These are phyloP conservation scores for Agaricus subrufescens DNA, from an alignment of 768 basidiomycete species.

Conservation along the genomic window DNA sequence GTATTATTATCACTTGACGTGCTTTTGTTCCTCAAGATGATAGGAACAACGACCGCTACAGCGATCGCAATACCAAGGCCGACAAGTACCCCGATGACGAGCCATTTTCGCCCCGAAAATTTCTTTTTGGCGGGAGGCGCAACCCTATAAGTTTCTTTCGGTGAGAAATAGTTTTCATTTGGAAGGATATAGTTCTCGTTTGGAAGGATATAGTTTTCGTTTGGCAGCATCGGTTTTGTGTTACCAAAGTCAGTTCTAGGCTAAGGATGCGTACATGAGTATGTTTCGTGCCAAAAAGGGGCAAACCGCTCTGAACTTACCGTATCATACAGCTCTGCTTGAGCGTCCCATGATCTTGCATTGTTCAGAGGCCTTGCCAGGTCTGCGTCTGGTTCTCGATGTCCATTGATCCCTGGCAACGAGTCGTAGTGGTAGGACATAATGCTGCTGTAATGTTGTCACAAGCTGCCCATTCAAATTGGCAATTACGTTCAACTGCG, in stretches of 20 bases:
- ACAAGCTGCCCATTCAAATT: constrained; percentile 3
- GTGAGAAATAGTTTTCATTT: background rate
- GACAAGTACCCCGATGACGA: constrained; percentile 21
- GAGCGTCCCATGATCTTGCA: constrained; percentile 6
- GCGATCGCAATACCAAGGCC: constrained; percentile 35
- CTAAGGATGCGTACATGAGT: no score
- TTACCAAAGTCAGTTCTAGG: background rate
- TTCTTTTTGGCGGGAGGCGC: background rate
- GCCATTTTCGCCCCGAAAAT: background rate
- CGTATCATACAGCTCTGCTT: background rate
- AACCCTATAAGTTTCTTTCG: background rate
- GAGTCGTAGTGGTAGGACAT: constrained; percentile 17
- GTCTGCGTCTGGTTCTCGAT: constrained; percentile 4
- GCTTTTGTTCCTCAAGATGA: constrained; percentile 21
- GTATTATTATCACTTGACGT: constrained; percentile 3
- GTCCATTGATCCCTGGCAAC: constrained; percentile 14
- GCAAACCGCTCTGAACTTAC: background rate
- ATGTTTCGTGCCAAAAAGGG: no score
- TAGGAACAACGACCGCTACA: constrained; percentile 37
- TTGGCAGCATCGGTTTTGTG: background rate
- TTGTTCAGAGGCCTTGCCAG: background rate
- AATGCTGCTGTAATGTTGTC: background rate
- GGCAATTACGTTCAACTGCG: constrained; percentile 5
- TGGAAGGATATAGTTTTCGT: background rate
- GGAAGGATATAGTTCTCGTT: background rate